These are phyloP conservation scores for Talaromyces sp. DNA, from an alignment of 2,329 filamentous ascomycete genomes.

Conservation along the genomic window DNA sequence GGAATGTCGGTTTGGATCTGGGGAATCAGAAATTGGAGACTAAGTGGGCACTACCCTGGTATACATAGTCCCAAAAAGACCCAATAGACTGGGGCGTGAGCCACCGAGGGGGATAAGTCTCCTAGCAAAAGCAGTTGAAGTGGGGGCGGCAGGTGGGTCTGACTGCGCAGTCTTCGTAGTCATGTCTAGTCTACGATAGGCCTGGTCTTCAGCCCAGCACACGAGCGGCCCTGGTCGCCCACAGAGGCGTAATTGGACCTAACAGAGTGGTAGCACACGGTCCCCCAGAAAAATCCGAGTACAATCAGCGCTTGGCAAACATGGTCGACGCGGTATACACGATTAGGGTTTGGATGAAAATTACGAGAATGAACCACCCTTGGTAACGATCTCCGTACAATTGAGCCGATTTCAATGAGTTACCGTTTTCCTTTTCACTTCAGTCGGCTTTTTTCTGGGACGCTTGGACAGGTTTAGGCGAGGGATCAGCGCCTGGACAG, in stretches of 20 bases:
- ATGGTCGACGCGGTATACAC: too few relatives aligned
- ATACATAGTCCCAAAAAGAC: slow-evolving; percentile 18
- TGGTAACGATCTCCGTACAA: neutral
- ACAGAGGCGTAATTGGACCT: neutral
- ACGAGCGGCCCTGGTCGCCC: neutral
- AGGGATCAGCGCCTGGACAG: slow-evolving; percentile 10
- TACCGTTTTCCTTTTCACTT: neutral
- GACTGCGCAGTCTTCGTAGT: neutral
- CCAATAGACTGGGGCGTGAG: neutral
- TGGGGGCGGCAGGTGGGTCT: neutral
- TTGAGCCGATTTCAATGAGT: neutral
- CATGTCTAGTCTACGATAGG: neutral
- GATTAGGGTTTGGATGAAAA: neutral
- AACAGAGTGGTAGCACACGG: neutral
- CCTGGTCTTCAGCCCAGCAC: neutral
- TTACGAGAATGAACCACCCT: neutral
- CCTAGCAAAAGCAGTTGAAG: neutral
- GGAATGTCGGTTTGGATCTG: slow-evolving; percentile 10
- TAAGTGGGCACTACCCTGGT: slow-evolving; percentile 20
- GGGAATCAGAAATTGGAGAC: slow-evolving; percentile 13
- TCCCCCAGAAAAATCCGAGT: neutral
- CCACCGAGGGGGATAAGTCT: slow-evolving; percentile 3
- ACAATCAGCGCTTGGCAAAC: too few relatives aligned
- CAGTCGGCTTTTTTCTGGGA: neutral
- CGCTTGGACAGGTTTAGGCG: neutral